Conservation (phyloP, 2,329 filamentous ascomycete species). For the Microthyrium microscopicum region DNA sequence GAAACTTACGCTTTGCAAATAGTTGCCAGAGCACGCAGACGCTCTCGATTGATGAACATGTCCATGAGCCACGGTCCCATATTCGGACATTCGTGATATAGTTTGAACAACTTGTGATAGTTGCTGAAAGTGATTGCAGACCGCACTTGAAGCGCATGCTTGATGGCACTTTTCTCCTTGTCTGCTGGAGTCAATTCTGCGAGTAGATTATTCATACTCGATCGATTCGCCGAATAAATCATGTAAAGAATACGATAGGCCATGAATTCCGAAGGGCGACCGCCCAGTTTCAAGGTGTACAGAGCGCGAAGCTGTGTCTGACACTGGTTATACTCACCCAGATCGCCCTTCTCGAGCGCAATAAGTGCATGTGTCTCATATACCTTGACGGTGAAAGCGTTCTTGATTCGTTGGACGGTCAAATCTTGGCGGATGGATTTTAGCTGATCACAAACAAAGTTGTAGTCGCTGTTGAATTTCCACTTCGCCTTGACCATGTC, state of each 20-base stretch:
- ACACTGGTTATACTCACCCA: conserved; percentile 99
- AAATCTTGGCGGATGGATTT: conserved; percentile 96
- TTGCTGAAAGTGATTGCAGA: conserved; percentile 86
- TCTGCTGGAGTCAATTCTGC: conserved; percentile 98
- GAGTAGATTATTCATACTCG: conserved; percentile 93
- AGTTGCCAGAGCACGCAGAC: conserved; percentile 73
- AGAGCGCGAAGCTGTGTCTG: conserved; percentile 92
- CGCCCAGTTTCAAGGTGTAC: conserved; percentile 73
- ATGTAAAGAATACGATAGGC: conserved; percentile 99
- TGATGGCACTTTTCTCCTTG: conserved; percentile 68
- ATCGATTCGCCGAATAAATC: conserved; percentile 96
- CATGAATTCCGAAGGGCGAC: conserved; percentile 89
- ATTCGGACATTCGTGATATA: conserved; percentile 85
- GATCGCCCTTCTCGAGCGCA: conserved; percentile 91
- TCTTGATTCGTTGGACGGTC: conserved; percentile 93
- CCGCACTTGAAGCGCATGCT: conserved; percentile 81
- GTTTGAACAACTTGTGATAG: conserved; percentile 92
- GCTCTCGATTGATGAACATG: conserved; percentile 93
- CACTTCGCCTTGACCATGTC: conserved; percentile 88
- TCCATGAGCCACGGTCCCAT: conserved; percentile 99
- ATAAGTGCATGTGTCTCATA: conserved; percentile 98
- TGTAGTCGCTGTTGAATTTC: conserved; percentile 84
- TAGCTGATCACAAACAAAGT: conserved; percentile 97
- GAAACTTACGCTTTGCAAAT: conserved; percentile 87
- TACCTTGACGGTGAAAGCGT: conserved; percentile 86